Evolutionary conservation across 441 rosid species (phyloP).

Genomic region (Pelargonium cotyledonis): DNA sequence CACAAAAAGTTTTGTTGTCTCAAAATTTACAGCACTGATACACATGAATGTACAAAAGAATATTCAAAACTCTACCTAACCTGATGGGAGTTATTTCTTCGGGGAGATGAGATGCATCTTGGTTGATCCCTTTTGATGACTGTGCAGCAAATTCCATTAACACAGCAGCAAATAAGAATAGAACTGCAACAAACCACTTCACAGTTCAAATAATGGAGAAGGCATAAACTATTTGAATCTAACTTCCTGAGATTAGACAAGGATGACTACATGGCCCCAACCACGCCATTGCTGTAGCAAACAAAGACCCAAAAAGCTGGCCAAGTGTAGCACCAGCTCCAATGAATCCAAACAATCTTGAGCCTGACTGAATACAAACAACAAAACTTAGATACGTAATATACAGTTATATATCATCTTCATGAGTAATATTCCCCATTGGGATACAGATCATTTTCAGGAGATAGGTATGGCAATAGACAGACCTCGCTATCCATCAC

Average conservation of each 20-base stretch:
- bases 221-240: constrained; percentile 8
- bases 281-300: constrained; percentile 82
- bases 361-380: constrained; percentile 73
- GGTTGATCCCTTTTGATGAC: constrained; percentile 67
- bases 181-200: constrained; percentile 39
- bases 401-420: constrained; percentile 1
- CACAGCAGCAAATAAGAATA: constrained; percentile 76
- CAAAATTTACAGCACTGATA: constrained; percentile 2
- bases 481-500: constrained; percentile 88
- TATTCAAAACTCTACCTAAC: constrained; percentile 27
- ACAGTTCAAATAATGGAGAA: constrained; percentile 12
- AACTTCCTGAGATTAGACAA: constrained; percentile 14
- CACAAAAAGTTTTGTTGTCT: constrained; percentile 13
- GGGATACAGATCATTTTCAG: not conserved
- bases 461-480: constrained; percentile 12
- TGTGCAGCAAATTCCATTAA: constrained; percentile 92
- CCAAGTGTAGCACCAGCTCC: constrained; percentile 98
- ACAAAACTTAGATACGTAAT: constrained; percentile 25
- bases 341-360: constrained; percentile 88
- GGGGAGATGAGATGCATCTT: constrained; percentile 41
- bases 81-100: constrained; percentile 69
- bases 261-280: constrained; percentile 72
- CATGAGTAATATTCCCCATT: not conserved
- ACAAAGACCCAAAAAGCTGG: constrained; percentile 87
- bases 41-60: constrained; percentile 6